Evolutionary conservation across 2,329 filamentous ascomycete species (phyloP), one percentile per base, ranked within the genome.

Genomic region (Ophiocordyceps polyrhachis-furcata): DNA sequence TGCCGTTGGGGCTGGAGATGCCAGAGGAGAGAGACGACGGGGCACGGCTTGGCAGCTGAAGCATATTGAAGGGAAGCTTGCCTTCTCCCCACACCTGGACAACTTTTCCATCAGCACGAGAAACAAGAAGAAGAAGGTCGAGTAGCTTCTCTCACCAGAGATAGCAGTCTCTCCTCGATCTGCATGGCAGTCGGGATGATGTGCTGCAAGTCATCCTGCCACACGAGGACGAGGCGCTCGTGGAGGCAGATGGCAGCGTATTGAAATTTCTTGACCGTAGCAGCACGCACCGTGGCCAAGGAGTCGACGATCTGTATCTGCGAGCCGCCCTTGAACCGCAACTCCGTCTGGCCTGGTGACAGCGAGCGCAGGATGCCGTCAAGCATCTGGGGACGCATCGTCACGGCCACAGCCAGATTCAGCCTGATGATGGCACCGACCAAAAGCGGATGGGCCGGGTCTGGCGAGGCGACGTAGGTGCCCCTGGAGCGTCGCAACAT

Each of bases 371-470:
- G 59, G 32, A 71, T 64, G 15, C 63, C 63, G 19, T 63, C 59
- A 25, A 66, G 66, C 45, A 67, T 66, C 41, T 68, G 61, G 2
- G 66, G 65, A 11, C 62, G 63, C 64, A 72, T 68, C 11, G 69
- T 71, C 47, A 70, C 59, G 14, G 66, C 67, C 31, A 69, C 65
- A 15, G 60, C 57, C 19, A 66, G 58, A 49, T 69, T 68, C 45
- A 71, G 59, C 44, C 60, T 61, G 44, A 62, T 60, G 7, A 68
- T 62, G 8, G 67, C 65, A 4, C 53, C 60, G 12, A 67, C 51
- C 9, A 71, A 56, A 11, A 59, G 50, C 15, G 56, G 56, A 43
- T 63, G 55, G 12, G 67, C 47, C 5, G 55, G 52, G 21, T 62
- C 54, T 0, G 68, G 68, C 40, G 65, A 61, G 14, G 61, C 58